These are phyloP conservation scores for Pelargonium fulgidum DNA, from an alignment of 441 rosid species.

Conservation along the genomic window DNA sequence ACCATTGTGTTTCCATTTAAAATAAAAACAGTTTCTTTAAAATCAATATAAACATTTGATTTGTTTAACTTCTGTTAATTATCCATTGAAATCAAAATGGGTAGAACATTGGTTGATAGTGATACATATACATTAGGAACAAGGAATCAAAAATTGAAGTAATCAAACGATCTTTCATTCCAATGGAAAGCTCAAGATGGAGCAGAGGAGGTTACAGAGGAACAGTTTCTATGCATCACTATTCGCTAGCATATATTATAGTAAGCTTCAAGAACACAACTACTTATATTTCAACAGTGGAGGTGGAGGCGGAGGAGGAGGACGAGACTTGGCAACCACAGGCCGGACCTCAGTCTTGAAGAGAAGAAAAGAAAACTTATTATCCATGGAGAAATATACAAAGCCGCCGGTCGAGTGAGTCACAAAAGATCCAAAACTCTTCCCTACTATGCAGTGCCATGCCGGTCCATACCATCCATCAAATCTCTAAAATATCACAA, in stretches of 20 bases:
- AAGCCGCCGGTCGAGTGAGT: conserved; percentile 72
- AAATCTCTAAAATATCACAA: conserved; percentile 41
- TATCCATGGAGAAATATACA: conserved; percentile 59
- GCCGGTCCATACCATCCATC: conserved; percentile 59
- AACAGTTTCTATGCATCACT: background rate
- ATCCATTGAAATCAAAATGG: too few relatives aligned
- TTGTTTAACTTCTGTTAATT: too few relatives aligned
- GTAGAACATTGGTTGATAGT: too few relatives aligned
- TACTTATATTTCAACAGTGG: background rate
- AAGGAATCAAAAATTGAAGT: too few relatives aligned
- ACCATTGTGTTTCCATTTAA: too few relatives aligned
- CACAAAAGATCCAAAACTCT: conserved; percentile 66
- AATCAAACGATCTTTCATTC: too few relatives aligned
- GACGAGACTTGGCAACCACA: conserved; percentile 21
- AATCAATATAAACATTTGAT: too few relatives aligned
- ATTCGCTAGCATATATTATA: background rate
- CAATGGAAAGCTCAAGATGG: too few relatives aligned
- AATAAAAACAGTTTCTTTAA: too few relatives aligned
- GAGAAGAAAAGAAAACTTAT: conserved; percentile 43
- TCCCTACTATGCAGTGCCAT: conserved; percentile 76
- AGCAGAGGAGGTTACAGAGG: background rate
- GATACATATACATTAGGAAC: too few relatives aligned
- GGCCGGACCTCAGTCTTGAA: conserved; percentile 67
- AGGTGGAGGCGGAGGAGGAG: background rate
- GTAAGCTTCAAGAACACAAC: background rate